Evolutionary conservation across 148 eudicot genomes (phyloP).

Genomic region (Rhododendron simsii): DNA sequence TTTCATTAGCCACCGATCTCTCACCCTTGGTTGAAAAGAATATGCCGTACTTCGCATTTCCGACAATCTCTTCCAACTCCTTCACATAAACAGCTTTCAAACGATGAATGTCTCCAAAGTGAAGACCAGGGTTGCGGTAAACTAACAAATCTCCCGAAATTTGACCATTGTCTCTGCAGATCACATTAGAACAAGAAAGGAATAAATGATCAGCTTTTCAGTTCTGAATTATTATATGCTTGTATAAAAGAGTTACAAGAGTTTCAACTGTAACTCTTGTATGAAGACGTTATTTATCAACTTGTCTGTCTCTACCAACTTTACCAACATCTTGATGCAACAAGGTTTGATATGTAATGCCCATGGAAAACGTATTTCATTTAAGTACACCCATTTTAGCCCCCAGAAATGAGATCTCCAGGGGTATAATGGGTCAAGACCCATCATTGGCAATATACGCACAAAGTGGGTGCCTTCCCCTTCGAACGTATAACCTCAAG

Average conservation of each 20-base stretch:
- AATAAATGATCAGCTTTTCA: neutral
- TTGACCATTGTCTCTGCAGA: conserved; percentile 66
- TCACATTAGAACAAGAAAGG: neutral
- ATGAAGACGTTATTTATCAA: neutral
- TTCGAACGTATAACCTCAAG: neutral
- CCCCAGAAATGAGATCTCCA: neutral
- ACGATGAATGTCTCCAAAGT: conserved; percentile 72
- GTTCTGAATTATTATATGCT: neutral
- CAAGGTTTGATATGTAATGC: neutral
- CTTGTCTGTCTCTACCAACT: neutral
- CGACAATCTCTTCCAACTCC: conserved; percentile 48
- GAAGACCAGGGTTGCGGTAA: conserved; percentile 79
- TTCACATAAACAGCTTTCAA: conserved; percentile 47
- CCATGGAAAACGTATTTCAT: neutral
- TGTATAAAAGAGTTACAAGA: neutral
- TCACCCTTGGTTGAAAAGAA: conserved; percentile 65
- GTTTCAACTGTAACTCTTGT: neutral
- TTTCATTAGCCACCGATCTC: conserved; percentile 69
- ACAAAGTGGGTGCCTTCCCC: neutral
- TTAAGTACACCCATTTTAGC: neutral
- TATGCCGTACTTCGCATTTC: conserved; percentile 68
- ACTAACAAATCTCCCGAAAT: conserved; percentile 60
- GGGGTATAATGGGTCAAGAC: neutral
- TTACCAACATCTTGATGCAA: neutral
- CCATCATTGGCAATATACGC: neutral